Percentiles rank a stretch among this genome's conserved stretches.
phyloP scores from a whole-genome alignment of 2,329 filamentous ascomycete genomes.

The Colletotrichum cereale region DNA sequence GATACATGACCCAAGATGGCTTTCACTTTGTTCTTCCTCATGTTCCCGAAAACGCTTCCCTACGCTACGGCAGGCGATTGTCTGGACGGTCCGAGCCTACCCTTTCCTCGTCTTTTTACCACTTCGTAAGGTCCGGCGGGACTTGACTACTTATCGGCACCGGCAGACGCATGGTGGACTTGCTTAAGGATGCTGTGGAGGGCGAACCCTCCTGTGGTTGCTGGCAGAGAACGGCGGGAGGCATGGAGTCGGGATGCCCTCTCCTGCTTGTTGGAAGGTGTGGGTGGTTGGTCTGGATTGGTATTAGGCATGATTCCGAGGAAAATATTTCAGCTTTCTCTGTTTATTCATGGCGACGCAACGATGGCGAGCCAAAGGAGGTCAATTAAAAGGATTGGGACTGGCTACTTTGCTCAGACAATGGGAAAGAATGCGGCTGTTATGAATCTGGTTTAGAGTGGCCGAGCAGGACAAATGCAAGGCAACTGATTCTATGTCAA shows the following conservation, averaged over 20 bases:
- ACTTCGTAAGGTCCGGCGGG: slow-evolving; percentile 31
- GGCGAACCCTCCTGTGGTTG: slow-evolving; percentile 20
- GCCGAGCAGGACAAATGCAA: slow-evolving; percentile 21
- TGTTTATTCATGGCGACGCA: slow-evolving; percentile 39
- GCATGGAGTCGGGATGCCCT: slow-evolving; percentile 32
- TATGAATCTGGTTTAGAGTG: slow-evolving; percentile 29
- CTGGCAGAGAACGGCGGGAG: slow-evolving; percentile 18
- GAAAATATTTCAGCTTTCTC: slow-evolving; percentile 41
- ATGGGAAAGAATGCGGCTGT: slow-evolving; percentile 36
- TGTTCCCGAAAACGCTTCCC: slow-evolving; percentile 32
- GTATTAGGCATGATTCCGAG: slow-evolving; percentile 41
- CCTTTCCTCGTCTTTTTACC: slow-evolving; percentile 37
- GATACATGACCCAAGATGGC: slow-evolving; percentile 64
- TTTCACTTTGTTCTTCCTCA: slow-evolving; percentile 55
- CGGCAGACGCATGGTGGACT: slow-evolving; percentile 32
- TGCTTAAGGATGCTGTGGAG: slow-evolving; percentile 7
- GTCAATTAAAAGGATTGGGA: slow-evolving; percentile 40
- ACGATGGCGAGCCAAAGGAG: slow-evolving; percentile 38
- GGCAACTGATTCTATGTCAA: background rate
- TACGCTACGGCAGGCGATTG: slow-evolving; percentile 21
- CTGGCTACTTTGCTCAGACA: slow-evolving; percentile 39
- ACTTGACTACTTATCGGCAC: slow-evolving; percentile 24
- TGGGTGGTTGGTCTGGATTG: slow-evolving; percentile 35
- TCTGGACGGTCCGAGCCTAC: slow-evolving; percentile 30
- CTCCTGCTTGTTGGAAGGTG: slow-evolving; percentile 27